Conservation (phyloP, 768 basidiomycete genomes). For the Mycena vulgaris region DNA sequence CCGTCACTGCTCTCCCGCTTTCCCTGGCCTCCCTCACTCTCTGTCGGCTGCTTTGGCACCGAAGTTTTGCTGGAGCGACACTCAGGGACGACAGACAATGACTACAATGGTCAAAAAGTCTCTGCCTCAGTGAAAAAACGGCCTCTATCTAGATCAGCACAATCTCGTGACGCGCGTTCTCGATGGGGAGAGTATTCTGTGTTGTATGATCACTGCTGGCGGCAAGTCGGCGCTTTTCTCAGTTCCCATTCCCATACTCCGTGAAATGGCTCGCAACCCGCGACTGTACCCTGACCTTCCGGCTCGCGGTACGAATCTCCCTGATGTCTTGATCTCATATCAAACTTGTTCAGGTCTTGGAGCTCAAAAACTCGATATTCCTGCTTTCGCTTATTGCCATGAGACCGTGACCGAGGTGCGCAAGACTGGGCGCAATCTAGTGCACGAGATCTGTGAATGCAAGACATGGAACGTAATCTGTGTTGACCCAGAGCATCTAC, state of each 20-base stretch:
- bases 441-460: slow-evolving; percentile 6
- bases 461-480: neutral
- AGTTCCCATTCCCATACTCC: no score
- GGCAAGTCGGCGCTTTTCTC: no score
- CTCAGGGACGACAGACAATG: neutral
- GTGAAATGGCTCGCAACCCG: no score
- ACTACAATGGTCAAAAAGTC: neutral
- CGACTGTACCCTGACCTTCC: slow-evolving; percentile 13
- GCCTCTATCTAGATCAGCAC: neutral
- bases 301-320: neutral
- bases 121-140: slow-evolving; percentile 1
- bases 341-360: neutral
- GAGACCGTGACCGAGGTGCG: slow-evolving; percentile 2
- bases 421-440: slow-evolving; percentile 3
- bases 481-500: no score
- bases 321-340: neutral
- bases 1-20: neutral
- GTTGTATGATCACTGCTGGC: neutral
- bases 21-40: neutral
- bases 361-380: slow-evolving; percentile 3
- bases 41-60: neutral
- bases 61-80: neutral
- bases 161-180: neutral
- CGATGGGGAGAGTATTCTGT: neutral
- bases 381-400: no score